Evolutionary conservation across 441 rosid genomes (phyloP), one percentile per base, ranked within the genome.

Genomic region (Erysimum cheiri): DNA sequence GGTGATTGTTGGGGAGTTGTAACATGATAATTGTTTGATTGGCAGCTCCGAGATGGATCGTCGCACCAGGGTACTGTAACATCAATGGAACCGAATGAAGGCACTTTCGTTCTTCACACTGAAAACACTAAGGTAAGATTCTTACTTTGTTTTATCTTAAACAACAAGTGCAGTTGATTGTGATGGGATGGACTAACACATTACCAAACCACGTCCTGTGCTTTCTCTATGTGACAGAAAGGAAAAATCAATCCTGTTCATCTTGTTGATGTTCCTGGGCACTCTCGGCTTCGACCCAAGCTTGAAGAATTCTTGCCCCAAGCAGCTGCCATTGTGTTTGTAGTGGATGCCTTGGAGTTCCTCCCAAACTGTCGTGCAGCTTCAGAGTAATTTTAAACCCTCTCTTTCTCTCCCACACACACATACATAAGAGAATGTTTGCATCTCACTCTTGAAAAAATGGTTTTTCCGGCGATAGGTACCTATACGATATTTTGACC

Each of bases 51-150:
- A 10, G 76, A 72, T 85, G 98, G 95, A 64, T 85, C 92, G 36
- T 77, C 87, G 4, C 97, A 91, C 74, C 93, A 78, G 73, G 96
- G 92, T 11, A 84, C 90, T 55, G 93, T 89, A 24, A 89, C 95
- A 31, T 91, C 98, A 12, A 89, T 93, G 98, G 97, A 91, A 77
- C 91, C 95, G 14, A 89, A 89, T 60, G 97, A 88, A 83, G 92
- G 85, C 54, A 86, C 88, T 56, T 89, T 88, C 64, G 62, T 85
- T 58, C 68, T 91, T 47, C 72, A 66, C 67, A 0, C 40, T 66
- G 77, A 73, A 66, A 66, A 66, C 12, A 35, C 47, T 2, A 81
- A 85, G 72, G 77, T 73, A 22, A 49, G 48, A 40, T 19, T 56
- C 76, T 56, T 40, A 13, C 11, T 37, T 58, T 48, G 36, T 44